Base-by-base conservation (phyloP, 106 monocot genomes). In the Dendrobium catenatum region DNA sequence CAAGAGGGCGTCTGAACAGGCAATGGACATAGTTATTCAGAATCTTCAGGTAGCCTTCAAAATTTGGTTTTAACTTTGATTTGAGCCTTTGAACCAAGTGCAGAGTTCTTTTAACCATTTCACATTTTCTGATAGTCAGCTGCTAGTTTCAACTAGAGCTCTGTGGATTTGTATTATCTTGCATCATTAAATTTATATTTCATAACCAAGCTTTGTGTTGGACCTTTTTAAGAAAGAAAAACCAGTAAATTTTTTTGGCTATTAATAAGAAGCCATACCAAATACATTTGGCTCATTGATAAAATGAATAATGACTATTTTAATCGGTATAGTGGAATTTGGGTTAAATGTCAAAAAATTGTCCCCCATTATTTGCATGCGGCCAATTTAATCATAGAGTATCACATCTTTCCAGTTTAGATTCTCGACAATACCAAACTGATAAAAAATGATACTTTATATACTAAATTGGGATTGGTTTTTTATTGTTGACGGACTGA, bases 1-100 rank as follows among this genome's bases (percentile, higher is more conserved):
- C 84, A 95, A 94, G 86, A 89, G 73, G 83, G 92, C 95, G 85
- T 98, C 98, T 83, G 98, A 98, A 85, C 94, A 93, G 78, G 93
- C 92, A 70, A 98, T 98, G 74, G 81, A 88, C 29, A 37, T 89
- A 78, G 91, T 98, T 75, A 84, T 87, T 68, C 81, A 93, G 61
- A 94, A 95, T 79, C 93, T 98, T 80, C 82, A 98, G 89, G 97
- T 97, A 86, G 26, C 47, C 15, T 27, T 86, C 77, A 20, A 33
- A n/a, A 40, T 4, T 48, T 27, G 42, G 18, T 55, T 72, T 72
- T 16, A n/a, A 8, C 6, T 75, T 18, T 33, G 33, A 16, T 59
- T 8, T 79, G 33, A 68, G 40, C 49, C 26, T 68, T 68, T 68
- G 26, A 68, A 26, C 27, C 27, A 68, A 33, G 70, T 70, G 10